Evolutionary conservation across 257 asterid genomes (phyloP), one percentile per base, ranked within the genome.

Genomic region (Handroanthus guayacan): DNA sequence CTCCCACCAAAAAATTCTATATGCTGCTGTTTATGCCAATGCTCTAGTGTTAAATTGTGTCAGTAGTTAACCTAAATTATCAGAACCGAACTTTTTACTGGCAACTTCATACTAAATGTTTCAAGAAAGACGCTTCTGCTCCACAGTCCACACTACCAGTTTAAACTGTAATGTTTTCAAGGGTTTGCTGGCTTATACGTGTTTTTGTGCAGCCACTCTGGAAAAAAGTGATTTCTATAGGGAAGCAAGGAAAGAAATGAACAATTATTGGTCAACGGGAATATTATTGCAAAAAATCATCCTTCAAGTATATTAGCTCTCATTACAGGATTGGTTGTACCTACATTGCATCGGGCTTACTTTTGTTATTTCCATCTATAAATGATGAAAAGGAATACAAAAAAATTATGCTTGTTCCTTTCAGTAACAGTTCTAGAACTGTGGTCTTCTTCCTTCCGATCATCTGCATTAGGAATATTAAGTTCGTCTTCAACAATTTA

Each of bases 311-410:
- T 47, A 45, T 47, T n/a, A 18, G 5, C 18, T 48, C 5, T 57
- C 6, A 56, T 41, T 73, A 73, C 51, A 34, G 62, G 9, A 61
- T 16, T n/a, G 62, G 37, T 61, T 69, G 69, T 45, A 45, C 77
- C 44, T 25, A 2, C 37, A 3, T 64, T 64, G 17, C n/a, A 2
- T 8, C 18, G 36, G 70, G 14, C 17, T 44, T 9, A 17, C 45
- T 66, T 1, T 18, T 38, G 13, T 39, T 41, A 47, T 47, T 18
- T 62, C 62, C 12, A 6, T 54, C 25, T 0, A 5, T 17, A 55
- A 51, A 37, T 75, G 55, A 38, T 37, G 67, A 39, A n/a, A 43
- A 17, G 5, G 14, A 60, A 37, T 70, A 31, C 17, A 16, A 55
- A 54, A 1, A 13, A 70, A 39, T 44, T 44, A 20, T 13, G 4